A percentile compares a stretch with the other conserved stretches of the same genome.
Conservation (phyloP, 129 eudicot species). For the Centaurea solstitialis region DNA sequence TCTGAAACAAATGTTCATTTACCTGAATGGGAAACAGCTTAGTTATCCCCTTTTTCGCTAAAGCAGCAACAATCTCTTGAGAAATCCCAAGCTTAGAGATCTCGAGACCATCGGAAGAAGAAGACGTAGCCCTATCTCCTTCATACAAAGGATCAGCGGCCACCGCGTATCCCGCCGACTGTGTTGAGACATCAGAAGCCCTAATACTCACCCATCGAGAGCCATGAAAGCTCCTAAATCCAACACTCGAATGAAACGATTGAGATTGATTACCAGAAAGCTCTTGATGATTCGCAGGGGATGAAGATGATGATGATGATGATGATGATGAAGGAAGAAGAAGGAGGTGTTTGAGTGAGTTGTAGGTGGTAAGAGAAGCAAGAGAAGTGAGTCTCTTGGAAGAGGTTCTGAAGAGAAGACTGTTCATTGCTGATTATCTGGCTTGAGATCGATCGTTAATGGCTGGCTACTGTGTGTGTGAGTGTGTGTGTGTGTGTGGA, state of each 20-base stretch:
- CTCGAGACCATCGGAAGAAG: conserved; percentile 55
- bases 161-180: conserved; percentile 54
- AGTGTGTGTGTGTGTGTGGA: neutral
- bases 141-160: conserved; percentile 51
- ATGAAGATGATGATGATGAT: conserved; percentile 7
- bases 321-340: conserved; percentile 6
- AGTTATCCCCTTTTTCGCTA: conserved; percentile 67
- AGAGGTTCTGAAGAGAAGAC: conserved; percentile 24
- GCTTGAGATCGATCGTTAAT: neutral
- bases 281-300: neutral
- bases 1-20: neutral
- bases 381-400: conserved; percentile 27
- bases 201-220: conserved; percentile 29
- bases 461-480: neutral
- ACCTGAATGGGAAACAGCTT: conserved; percentile 96
- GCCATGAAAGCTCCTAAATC: conserved; percentile 22
- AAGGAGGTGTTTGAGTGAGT: conserved; percentile 20
- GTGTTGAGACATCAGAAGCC: conserved; percentile 33
- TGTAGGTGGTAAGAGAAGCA: conserved; percentile 12
- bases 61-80: conserved; percentile 54
- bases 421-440: conserved; percentile 8
- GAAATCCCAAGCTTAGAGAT: conserved; percentile 77
- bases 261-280: neutral
- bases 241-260: neutral
- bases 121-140: conserved; percentile 26